Evolutionary conservation across 2,329 filamentous ascomycete genomes (phyloP).

Genomic region (Colletotrichum gigasporum): DNA sequence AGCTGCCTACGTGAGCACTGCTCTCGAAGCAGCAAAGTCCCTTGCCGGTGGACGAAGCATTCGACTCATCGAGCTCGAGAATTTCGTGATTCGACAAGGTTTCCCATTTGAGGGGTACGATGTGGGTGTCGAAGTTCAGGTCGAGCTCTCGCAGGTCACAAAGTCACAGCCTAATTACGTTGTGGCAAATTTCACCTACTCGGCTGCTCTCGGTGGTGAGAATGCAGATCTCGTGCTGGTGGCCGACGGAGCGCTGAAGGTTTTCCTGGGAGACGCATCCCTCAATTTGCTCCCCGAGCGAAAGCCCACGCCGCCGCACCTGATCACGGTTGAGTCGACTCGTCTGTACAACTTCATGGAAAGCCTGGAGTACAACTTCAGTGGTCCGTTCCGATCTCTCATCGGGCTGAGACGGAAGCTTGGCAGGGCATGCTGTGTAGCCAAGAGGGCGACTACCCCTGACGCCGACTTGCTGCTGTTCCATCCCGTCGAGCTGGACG

Average conservation of each 20-base stretch:
- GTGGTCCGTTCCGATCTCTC: background rate
- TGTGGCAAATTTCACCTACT: too few species aligned
- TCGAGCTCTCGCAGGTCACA: background rate
- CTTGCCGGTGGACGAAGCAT: background rate
- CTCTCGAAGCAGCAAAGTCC: slow-evolving; percentile 37
- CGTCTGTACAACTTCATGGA: background rate
- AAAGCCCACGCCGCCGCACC: background rate
- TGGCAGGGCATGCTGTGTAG: background rate
- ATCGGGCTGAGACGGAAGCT: background rate
- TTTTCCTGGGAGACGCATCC: too few species aligned
- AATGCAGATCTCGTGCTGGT: too few species aligned
- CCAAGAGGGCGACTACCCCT: background rate
- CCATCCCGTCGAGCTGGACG: slow-evolving; percentile 45
- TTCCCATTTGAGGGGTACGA: background rate
- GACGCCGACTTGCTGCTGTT: slow-evolving; percentile 25
- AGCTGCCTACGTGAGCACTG: slow-evolving; percentile 48
- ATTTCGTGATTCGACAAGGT: background rate
- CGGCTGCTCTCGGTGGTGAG: too few species aligned
- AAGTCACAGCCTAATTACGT: too few species aligned
- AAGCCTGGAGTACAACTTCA: background rate
- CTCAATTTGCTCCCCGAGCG: background rate
- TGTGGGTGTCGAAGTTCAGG: background rate
- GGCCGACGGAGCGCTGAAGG: too few species aligned
- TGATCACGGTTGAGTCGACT: background rate
- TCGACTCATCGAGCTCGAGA: background rate